phyloP scores from a whole-genome alignment of 306 rosid species.

The Acmispon strigosus region DNA sequence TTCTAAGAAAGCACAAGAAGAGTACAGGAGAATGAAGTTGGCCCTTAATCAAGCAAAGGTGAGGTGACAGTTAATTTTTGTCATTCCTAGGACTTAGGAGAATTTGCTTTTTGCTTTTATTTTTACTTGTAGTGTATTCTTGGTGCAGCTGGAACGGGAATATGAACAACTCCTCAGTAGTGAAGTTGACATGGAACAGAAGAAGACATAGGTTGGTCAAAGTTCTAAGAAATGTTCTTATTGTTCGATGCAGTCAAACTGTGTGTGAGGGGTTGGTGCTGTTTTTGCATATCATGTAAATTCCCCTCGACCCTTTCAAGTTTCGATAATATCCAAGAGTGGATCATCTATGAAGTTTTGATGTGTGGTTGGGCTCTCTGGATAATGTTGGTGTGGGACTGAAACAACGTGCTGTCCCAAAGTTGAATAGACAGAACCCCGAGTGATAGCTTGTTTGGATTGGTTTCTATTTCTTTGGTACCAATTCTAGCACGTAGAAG shows the following conservation, averaged over 20 bases:
- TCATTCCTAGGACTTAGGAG: not conserved
- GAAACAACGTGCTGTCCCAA: not conserved
- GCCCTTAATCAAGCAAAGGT: conserved; percentile 67
- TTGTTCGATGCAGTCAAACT: not conserved
- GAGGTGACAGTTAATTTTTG: conserved; percentile 31
- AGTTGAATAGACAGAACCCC: not conserved
- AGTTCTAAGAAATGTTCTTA: not conserved
- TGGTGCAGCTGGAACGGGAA: conserved; percentile 77
- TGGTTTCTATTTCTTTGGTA: too few relatives aligned
- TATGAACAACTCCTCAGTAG: conserved; percentile 48
- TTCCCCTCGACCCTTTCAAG: conserved; percentile 29
- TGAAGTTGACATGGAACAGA: conserved; percentile 40
- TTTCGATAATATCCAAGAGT: conserved; percentile 20
- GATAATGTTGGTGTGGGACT: not conserved
- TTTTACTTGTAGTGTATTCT: conserved; percentile 13
- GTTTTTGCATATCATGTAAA: conserved; percentile 42
- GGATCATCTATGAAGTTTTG: conserved; percentile 14
- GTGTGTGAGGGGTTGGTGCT: conserved; percentile 7
- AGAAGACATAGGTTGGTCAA: conserved; percentile 18
- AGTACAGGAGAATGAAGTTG: conserved; percentile 84
- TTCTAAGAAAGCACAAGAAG: conserved; percentile 84
- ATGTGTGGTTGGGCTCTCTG: conserved; percentile 1
- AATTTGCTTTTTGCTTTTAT: not conserved
- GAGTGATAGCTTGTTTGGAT: too few relatives aligned
- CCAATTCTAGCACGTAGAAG: too few relatives aligned